Conservation (phyloP, 495 filamentous ascomycete genomes). For the Podospora bellae-mahoneyi region DNA sequence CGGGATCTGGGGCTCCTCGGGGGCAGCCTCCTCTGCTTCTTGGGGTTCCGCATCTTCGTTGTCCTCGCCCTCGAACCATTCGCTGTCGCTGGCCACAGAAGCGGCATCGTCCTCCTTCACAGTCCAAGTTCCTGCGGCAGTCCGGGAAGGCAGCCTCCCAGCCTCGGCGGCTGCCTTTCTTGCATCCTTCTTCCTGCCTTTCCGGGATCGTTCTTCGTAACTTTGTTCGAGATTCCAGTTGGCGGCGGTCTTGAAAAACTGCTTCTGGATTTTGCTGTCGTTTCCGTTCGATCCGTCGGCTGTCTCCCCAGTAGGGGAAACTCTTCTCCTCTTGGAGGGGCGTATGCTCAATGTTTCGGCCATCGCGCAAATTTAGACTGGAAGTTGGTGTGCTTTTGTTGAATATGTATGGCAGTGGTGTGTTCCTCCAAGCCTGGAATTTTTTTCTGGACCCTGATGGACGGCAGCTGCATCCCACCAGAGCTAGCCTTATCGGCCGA, state of each 20-base stretch:
- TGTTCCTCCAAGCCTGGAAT: constrained; percentile 6
- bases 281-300: constrained; percentile 24
- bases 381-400: constrained; percentile 2
- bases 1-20: constrained; percentile 60
- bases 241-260: constrained; percentile 46
- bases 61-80: constrained; percentile 51
- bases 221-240: constrained; percentile 87
- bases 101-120: constrained; percentile 45
- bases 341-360: constrained; percentile 37
- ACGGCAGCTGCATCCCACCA: constrained; percentile 15
- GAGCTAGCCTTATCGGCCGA: constrained; percentile 17
- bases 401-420: neutral
- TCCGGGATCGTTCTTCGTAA: constrained; percentile 78
- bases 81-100: constrained; percentile 50
- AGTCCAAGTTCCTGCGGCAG: constrained; percentile 65
- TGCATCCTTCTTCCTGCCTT: constrained; percentile 68
- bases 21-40: constrained; percentile 30
- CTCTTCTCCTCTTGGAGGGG: constrained; percentile 44
- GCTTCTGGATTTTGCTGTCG: constrained; percentile 39
- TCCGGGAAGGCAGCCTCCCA: constrained; percentile 77
- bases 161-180: constrained; percentile 40
- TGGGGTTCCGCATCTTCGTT: constrained; percentile 43
- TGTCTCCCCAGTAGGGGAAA: constrained; percentile 41
- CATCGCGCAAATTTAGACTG: neutral
- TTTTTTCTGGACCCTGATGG: constrained; percentile 22